Conservation (phyloP, 2,329 filamentous ascomycete genomes). For the Stachybotrys chlorohalonatus region DNA sequence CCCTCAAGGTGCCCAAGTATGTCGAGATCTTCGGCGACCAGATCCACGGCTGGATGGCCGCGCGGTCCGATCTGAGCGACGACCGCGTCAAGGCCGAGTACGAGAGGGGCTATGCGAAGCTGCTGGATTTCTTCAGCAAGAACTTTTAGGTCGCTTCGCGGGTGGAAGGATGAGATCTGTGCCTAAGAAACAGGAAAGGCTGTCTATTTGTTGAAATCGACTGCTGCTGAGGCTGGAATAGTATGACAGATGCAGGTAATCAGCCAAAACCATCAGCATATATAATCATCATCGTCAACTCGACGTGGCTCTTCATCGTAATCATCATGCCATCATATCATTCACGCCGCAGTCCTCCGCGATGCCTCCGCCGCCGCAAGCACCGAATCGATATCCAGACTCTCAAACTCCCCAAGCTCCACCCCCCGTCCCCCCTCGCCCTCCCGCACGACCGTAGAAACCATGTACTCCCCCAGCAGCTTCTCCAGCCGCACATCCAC, state of each 20-base stretch:
- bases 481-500: slow-evolving; percentile 25
- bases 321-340: too few species aligned
- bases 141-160: slow-evolving; percentile 23
- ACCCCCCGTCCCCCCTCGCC: slow-evolving; percentile 28
- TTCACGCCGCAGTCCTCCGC: background rate
- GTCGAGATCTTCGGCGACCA: slow-evolving; percentile 59
- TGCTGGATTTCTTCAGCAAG: slow-evolving; percentile 49
- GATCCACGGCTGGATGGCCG: slow-evolving; percentile 69
- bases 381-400: slow-evolving; percentile 35
- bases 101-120: slow-evolving; percentile 49
- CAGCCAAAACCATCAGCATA: too few species aligned
- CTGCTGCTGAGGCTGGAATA: too few species aligned
- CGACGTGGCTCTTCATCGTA: too few species aligned
- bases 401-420: slow-evolving; percentile 30
- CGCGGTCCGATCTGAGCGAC: slow-evolving; percentile 49
- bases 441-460: slow-evolving; percentile 40
- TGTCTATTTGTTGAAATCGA: too few species aligned
- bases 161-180: too few species aligned
- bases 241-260: too few species aligned
- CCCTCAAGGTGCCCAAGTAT: slow-evolving; percentile 44
- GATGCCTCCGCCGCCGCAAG: slow-evolving; percentile 31
- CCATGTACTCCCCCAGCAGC: slow-evolving; percentile 44
- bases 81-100: slow-evolving; percentile 52
- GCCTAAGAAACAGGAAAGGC: too few species aligned
- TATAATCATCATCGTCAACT: too few species aligned